Evolutionary conservation across 441 rosid genomes (phyloP).

Genomic region (Gossypium schwendimanii): DNA sequence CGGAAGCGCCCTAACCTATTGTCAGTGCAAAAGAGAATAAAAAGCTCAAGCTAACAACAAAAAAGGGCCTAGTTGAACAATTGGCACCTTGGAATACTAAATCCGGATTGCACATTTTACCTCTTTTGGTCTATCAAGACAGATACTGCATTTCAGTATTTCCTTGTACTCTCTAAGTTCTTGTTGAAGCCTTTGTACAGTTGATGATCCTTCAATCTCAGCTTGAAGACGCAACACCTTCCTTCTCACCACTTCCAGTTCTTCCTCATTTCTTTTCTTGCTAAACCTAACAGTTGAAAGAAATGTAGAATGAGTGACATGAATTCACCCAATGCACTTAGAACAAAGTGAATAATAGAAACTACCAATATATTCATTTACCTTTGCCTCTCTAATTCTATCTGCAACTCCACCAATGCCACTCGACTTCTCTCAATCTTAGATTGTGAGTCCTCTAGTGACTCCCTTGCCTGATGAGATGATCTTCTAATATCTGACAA

Average conservation of each 20-base stretch:
- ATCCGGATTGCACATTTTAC: conserved; percentile 28
- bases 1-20: too few species aligned
- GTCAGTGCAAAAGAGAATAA: too few species aligned
- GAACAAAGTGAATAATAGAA: not conserved
- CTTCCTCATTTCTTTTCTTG: conserved; percentile 78
- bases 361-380: conserved; percentile 18
- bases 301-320: not conserved
- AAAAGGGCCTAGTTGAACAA: not conserved
- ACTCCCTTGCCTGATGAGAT: conserved; percentile 58
- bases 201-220: conserved; percentile 58
- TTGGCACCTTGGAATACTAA: conserved; percentile 4
- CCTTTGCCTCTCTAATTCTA: conserved; percentile 74
- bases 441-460: conserved; percentile 57
- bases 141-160: conserved; percentile 82
- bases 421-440: conserved; percentile 50
- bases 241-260: conserved; percentile 56
- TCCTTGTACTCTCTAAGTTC: conserved; percentile 86
- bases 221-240: conserved; percentile 54
- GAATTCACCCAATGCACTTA: not conserved
- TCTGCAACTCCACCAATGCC: conserved; percentile 46
- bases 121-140: conserved; percentile 89
- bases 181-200: conserved; percentile 65
- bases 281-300: conserved; percentile 51
- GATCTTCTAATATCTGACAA: conserved; percentile 52
- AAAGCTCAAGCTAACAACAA: not conserved